phyloP scores from a whole-genome alignment of 768 basidiomycete genomes.

The Mycena leptocephala region DNA sequence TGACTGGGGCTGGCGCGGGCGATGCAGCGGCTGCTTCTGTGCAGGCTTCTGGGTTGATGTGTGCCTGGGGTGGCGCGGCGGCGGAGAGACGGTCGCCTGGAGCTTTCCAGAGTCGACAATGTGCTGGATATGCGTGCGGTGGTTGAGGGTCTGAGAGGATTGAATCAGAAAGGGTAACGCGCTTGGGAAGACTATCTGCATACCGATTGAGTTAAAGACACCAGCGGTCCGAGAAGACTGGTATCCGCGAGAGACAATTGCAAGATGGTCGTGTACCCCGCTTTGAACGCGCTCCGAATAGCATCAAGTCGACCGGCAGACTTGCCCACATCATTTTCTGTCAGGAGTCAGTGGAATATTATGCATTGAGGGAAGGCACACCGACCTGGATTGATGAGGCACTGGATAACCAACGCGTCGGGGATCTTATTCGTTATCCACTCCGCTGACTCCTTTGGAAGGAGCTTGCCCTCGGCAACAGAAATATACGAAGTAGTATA shows the following conservation, averaged over 20 bases:
- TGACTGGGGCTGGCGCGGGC: not conserved
- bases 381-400: constrained; percentile 59
- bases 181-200: not conserved
- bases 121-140: constrained; percentile 30
- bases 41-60: not conserved
- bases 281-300: constrained; percentile 54
- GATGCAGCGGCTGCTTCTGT: not conserved
- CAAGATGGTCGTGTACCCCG: constrained; percentile 45
- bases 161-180: not conserved
- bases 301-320: constrained; percentile 48
- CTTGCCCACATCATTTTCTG: constrained; percentile 60
- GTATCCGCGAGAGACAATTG: constrained; percentile 32
- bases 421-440: constrained; percentile 48
- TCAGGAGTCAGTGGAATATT: not conserved
- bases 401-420: constrained; percentile 56
- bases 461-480: constrained; percentile 49
- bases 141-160: constrained; percentile 13
- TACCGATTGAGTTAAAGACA: constrained; percentile 45
- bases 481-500: constrained; percentile 61
- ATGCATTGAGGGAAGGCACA: not conserved
- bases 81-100: constrained; percentile 6
- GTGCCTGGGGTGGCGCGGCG: constrained; percentile 21
- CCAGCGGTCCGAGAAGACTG: constrained; percentile 45
- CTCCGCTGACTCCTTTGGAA: constrained; percentile 52
- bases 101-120: constrained; percentile 26